Evolutionary conservation across 345 rosid genomes (phyloP).

Genomic region (Anacardium occidentale): DNA sequence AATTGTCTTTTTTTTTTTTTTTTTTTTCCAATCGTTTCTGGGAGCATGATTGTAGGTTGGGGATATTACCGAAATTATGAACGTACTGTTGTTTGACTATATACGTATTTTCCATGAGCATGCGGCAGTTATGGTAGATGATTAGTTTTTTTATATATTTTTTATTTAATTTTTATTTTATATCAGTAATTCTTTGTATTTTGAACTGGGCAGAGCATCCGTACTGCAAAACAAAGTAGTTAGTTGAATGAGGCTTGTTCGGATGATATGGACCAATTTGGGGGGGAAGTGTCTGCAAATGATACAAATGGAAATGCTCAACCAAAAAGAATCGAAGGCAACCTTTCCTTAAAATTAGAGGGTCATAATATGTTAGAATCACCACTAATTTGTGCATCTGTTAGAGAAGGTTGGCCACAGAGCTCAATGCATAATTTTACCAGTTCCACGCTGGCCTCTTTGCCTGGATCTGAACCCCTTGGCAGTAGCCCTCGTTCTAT

Average conservation of each 20-base stretch:
- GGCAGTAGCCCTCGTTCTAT: constrained; percentile 12
- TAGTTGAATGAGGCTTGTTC: constrained; percentile 25
- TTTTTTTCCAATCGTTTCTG: too few relatives aligned
- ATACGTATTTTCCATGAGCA: too few relatives aligned
- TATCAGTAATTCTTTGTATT: neutral
- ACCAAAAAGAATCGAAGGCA: constrained; percentile 28
- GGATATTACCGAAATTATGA: too few relatives aligned
- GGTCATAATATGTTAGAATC: constrained; percentile 32
- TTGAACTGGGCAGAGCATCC: neutral
- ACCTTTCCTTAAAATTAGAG: constrained; percentile 41
- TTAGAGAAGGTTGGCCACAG: constrained; percentile 34
- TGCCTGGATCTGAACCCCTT: constrained; percentile 22
- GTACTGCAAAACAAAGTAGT: neutral
- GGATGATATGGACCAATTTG: constrained; percentile 45
- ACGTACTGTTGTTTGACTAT: too few relatives aligned
- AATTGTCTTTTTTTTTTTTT: too few relatives aligned
- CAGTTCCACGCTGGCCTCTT: constrained; percentile 21
- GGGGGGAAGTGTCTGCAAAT: constrained; percentile 39
- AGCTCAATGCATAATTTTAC: constrained; percentile 29
- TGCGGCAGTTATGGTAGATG: too few relatives aligned
- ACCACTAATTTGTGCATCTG: constrained; percentile 22
- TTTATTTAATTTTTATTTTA: neutral
- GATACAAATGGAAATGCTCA: constrained; percentile 27
- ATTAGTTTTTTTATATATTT: neutral
- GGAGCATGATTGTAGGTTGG: too few relatives aligned